Percentiles rank a stretch among this genome's conserved stretches.
These are phyloP conservation scores for Dimargaris cristalligena DNA, from an alignment of 192 early-diverging fungal genomes.

Conservation along the genomic window DNA sequence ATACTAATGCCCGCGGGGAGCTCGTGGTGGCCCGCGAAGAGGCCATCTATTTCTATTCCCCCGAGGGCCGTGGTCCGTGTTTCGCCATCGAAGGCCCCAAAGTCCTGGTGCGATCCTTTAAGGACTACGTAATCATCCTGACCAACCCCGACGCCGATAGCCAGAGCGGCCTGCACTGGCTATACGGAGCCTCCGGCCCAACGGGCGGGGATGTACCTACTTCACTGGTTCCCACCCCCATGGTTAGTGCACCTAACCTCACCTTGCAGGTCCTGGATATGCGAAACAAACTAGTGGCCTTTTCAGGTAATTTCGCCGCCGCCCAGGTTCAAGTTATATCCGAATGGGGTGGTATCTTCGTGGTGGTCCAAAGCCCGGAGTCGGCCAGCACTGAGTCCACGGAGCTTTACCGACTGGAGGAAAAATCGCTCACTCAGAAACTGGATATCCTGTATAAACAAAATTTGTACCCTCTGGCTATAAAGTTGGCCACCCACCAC, in stretches of 20 bases:
- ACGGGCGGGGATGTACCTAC: too few species aligned
- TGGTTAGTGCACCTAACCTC: conserved; percentile 20
- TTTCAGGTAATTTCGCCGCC: conserved; percentile 53
- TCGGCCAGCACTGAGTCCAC: neutral
- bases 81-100: conserved; percentile 67
- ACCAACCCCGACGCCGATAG: neutral
- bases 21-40: conserved; percentile 78
- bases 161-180: neutral
- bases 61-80: conserved; percentile 81
- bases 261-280: conserved; percentile 76
- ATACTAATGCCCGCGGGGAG: conserved; percentile 52
- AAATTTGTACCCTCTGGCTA: conserved; percentile 8
- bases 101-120: conserved; percentile 17
- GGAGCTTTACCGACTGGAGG: conserved; percentile 57
- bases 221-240: neutral
- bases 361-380: conserved; percentile 39
- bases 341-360: conserved; percentile 85
- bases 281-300: conserved; percentile 83
- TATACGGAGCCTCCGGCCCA: neutral
- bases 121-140: conserved; percentile 14
- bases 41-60: conserved; percentile 80
- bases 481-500: conserved; percentile 6
- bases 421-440: conserved; percentile 66
- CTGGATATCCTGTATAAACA: conserved; percentile 8
- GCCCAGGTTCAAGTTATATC: conserved; percentile 52